These are phyloP conservation scores for Spathaspora arborariae DNA, from an alignment of 805 yeast species.

Conservation along the genomic window DNA sequence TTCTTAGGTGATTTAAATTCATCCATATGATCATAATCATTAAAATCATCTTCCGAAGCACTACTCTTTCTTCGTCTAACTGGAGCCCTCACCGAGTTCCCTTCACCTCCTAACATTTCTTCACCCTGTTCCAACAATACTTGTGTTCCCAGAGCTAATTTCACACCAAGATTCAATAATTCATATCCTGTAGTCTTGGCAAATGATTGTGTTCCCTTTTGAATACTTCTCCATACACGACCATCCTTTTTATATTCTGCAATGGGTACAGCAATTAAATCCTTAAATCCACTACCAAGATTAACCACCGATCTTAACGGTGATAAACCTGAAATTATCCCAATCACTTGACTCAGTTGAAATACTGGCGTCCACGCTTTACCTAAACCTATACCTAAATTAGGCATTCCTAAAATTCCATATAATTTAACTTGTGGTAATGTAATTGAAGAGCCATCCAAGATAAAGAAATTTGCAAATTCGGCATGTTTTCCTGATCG, in stretches of 20 bases:
- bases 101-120: constrained; percentile 72
- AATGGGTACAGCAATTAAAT: constrained; percentile 68
- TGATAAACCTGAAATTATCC: constrained; percentile 78
- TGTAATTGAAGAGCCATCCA: constrained; percentile 78
- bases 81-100: constrained; percentile 45
- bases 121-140: constrained; percentile 76
- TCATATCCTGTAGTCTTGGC: constrained; percentile 79
- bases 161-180: constrained; percentile 75
- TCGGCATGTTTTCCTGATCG: constrained; percentile 85
- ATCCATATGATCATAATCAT: not conserved
- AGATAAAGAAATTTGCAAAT: constrained; percentile 79
- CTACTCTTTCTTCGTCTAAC: constrained; percentile 7
- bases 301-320: constrained; percentile 76
- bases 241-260: constrained; percentile 75
- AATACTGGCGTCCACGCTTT: constrained; percentile 89
- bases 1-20: not conserved
- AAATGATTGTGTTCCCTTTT: constrained; percentile 71
- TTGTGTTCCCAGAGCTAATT: constrained; percentile 85
- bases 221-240: constrained; percentile 60
- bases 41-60: constrained; percentile 1
- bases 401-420: constrained; percentile 75
- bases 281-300: constrained; percentile 74
- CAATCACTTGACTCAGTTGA: constrained; percentile 72
- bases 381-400: constrained; percentile 52
- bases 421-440: constrained; percentile 59